Evolutionary conservation across 805 yeast species (phyloP), one percentile per base, ranked within the genome.

Genomic region (Cyberlindnera euphorbiae): DNA sequence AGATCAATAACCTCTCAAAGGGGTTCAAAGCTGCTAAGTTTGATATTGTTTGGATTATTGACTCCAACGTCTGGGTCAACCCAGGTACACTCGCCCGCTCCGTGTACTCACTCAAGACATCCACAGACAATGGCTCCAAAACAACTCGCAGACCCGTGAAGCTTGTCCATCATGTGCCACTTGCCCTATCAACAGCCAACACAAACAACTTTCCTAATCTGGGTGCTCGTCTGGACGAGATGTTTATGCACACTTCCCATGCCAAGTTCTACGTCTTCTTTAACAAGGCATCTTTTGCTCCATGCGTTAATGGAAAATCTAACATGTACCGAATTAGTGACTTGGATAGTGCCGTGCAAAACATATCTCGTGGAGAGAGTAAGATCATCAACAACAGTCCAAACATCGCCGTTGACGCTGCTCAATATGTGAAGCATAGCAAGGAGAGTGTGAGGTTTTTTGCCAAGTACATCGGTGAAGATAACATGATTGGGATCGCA

Each of bases 241-340:
- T 85, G 84, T 87, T 86, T 55, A 62, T 87, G 50, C 68, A 81
- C 34, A 80, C 95, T 1, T 76, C 95, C 1, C 96, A 87, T 61
- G 77, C 89, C 35, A 85, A 85, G 60, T 86, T 88, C 56, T 87
- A 87, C 56, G 77, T 79, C 6, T 79, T 86, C 22, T 75, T 87
- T 52, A 87, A 87, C 55, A 75, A 77, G 41, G 62, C 81, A 8
- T 73, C 80, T 5, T 59, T 84, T 23, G 95, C 95, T 0, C 94
- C 96, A 0, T 87, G 96, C 59, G 93, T 87, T 28, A 87, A 83
- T 66, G 96, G 96, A 8, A 87, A 88, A 54, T 82, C 93, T 8
- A 87, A 87, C 52, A 47, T 87, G 34, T 88, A 83, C 57, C 66
- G 89, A 15, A 66, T 76, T 30, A 74, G 84, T 0, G 82, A 74